A percentile compares a stretch with the other conserved stretches of the same genome.
Conservation (phyloP, 2,329 filamentous ascomycete genomes). For the Simplicillium sp. region DNA sequence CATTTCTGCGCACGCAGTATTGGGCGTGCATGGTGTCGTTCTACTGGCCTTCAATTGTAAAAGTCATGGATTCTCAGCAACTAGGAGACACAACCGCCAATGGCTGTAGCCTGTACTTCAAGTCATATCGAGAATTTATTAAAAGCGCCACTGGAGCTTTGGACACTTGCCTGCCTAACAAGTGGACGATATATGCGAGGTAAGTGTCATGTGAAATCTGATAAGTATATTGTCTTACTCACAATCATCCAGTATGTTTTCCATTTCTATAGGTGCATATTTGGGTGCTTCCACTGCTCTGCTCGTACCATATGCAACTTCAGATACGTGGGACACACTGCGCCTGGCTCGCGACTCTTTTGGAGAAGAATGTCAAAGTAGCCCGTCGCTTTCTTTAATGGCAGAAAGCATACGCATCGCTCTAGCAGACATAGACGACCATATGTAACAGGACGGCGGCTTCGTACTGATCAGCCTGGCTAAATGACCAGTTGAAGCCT, state of each 20-base stretch:
- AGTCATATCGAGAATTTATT: constrained; percentile 4
- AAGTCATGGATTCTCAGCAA: constrained; percentile 16
- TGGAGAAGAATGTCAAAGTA: constrained; percentile 3
- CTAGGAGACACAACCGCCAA: constrained; percentile 1
- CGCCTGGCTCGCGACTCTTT: constrained; percentile 1
- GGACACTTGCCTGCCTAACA: constrained; percentile 3
- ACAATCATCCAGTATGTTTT: constrained; percentile 1
- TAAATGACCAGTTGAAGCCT: no score
- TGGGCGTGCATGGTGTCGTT: constrained; percentile 16
- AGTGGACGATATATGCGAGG: constrained; percentile 6
- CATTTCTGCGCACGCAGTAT: constrained; percentile 15
- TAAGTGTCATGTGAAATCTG: background rate
- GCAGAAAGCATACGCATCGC: constrained; percentile 1
- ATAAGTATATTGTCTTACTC: background rate
- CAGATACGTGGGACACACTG: constrained; percentile 3
- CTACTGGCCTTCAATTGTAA: constrained; percentile 27
- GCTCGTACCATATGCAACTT: background rate
- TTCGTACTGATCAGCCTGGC: no score
- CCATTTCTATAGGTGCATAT: constrained; percentile 4
- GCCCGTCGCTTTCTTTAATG: constrained; percentile 3
- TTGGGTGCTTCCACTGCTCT: constrained; percentile 2
- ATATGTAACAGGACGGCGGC: no score
- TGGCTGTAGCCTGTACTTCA: constrained; percentile 2
- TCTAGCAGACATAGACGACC: background rate
- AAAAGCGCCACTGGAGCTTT: constrained; percentile 1